Evolutionary conservation across 768 basidiomycete genomes (phyloP).

Genomic region (Pilatotrama ljubarskyi): DNA sequence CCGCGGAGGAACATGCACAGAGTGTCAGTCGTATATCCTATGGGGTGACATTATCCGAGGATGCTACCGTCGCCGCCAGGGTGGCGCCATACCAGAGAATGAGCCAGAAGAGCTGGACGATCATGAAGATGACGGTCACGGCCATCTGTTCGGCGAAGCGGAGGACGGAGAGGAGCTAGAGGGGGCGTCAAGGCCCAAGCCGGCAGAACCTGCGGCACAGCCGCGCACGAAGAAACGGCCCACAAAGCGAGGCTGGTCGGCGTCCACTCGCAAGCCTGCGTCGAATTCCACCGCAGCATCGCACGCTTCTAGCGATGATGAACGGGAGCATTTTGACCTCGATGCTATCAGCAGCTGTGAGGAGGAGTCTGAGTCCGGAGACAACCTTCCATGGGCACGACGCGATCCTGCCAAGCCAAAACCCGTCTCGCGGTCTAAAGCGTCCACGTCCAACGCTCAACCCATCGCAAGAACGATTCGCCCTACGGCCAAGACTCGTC

Average conservation of each 20-base stretch:
- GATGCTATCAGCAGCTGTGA: constrained; percentile 14
- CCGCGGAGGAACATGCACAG: constrained; percentile 58
- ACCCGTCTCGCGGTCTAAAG: not conserved
- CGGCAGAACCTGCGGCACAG: not conserved
- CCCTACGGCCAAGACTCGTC: not conserved
- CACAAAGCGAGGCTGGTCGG: not conserved
- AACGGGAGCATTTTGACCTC: constrained; percentile 13
- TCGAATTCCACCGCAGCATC: not conserved
- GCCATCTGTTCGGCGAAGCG: not conserved
- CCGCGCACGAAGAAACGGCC: not conserved
- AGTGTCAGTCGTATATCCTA: constrained; percentile 54
- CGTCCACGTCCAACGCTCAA: not conserved
- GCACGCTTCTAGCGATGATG: not conserved
- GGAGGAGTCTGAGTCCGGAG: constrained; percentile 8
- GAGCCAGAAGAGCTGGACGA: constrained; percentile 37
- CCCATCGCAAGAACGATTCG: not conserved
- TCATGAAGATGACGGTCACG: constrained; percentile 10
- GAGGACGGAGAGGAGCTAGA: not conserved
- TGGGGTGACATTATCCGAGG: constrained; percentile 74
- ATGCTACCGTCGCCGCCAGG: constrained; percentile 51
- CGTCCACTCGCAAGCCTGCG: not conserved
- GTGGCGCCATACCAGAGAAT: constrained; percentile 33
- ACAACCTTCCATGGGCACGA: constrained; percentile 2
- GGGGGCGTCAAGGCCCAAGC: not conserved
- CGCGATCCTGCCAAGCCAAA: not conserved